Percentiles rank a stretch among this genome's conserved stretches.
These are phyloP conservation scores for Wickerhamiella qilinensis DNA, from an alignment of 805 yeast genomes.

Conservation along the genomic window DNA sequence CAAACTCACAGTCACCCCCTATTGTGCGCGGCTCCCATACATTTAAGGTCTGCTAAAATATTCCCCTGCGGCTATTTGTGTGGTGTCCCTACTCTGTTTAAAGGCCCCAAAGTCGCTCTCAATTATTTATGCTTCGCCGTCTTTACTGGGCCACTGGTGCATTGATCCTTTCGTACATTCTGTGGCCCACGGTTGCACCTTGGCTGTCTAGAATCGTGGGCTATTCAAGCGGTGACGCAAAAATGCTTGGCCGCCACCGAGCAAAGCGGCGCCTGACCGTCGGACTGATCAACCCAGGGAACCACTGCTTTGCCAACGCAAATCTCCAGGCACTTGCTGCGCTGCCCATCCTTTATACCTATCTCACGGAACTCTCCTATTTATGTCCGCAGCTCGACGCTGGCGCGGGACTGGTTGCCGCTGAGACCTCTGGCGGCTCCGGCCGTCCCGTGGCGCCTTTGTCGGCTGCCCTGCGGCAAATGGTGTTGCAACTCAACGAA, in stretches of 20 bases:
- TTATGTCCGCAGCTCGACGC: too few species aligned
- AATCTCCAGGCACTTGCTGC: conserved; percentile 47
- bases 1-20: too few species aligned
- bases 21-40: too few species aligned
- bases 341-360: conserved; percentile 12
- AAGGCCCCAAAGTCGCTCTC: too few species aligned
- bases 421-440: conserved; percentile 3
- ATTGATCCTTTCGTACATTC: not conserved
- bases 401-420: too few species aligned
- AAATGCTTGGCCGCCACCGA: too few species aligned
- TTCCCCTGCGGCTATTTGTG: too few species aligned
- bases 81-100: too few species aligned
- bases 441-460: conserved; percentile 8
- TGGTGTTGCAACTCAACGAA: conserved; percentile 35
- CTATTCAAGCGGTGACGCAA: too few species aligned
- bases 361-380: conserved; percentile 10
- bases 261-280: conserved; percentile 35
- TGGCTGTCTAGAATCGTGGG: too few species aligned
- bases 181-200: conserved; percentile 3
- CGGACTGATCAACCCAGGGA: conserved; percentile 65
- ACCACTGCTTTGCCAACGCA: conserved; percentile 88
- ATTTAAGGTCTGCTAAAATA: too few species aligned
- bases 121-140: too few species aligned
- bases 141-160: not conserved
- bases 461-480: conserved; percentile 11